Evolutionary conservation across 2,329 filamentous ascomycete species (phyloP).

Genomic region (Ophiostoma novo-ulmi): DNA sequence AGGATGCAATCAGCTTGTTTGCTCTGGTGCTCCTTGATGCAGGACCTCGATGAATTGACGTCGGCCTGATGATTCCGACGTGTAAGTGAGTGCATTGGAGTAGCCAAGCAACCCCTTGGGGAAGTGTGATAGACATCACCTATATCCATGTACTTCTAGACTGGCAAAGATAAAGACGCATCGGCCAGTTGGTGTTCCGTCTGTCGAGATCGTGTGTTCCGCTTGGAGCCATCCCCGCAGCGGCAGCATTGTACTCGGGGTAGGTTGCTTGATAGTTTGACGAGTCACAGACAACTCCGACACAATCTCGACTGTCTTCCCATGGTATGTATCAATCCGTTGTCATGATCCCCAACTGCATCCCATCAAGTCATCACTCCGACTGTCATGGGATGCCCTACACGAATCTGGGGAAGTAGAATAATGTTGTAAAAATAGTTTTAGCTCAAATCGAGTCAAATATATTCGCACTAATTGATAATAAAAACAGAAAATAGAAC

Average conservation of each 20-base stretch:
- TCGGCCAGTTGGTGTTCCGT: neutral
- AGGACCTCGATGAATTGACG: neutral
- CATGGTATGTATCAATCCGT: neutral
- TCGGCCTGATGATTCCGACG: slow-evolving; percentile 10
- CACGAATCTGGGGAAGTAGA: neutral
- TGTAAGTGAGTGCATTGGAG: neutral
- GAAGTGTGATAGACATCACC: neutral
- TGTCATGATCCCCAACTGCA: neutral
- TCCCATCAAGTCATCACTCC: neutral
- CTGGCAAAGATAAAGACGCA: neutral
- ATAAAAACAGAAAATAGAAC: neutral
- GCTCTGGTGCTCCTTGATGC: neutral
- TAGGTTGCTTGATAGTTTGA: neutral
- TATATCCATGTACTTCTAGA: neutral
- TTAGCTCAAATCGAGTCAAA: neutral
- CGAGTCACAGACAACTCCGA: neutral
- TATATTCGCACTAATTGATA: neutral
- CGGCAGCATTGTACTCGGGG: neutral
- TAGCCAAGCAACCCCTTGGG: neutral
- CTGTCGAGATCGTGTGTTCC: neutral
- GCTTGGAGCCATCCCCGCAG: neutral
- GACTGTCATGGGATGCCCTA: neutral
- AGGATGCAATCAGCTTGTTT: neutral
- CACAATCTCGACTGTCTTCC: neutral
- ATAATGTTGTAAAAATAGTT: neutral